Base-by-base conservation (phyloP, 352 stramenopile species). In the Pythium insidiosum region DNA sequence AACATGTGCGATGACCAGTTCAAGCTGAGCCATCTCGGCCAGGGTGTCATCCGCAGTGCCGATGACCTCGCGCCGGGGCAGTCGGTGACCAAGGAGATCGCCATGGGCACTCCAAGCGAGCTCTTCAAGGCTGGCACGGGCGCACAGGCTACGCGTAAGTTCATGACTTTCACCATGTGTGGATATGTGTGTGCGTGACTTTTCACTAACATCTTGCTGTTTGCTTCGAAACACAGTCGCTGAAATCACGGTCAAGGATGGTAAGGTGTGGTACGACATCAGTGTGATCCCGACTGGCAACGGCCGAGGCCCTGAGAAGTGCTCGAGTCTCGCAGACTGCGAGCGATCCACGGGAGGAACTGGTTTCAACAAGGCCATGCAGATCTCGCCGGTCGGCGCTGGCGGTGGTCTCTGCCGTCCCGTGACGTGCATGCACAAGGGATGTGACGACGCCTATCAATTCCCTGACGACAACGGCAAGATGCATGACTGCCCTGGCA, bases 321-420 rank as follows among this genome's bases (percentile, higher is more conserved):
- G 76, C 47, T 15, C 18, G n/a, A 76, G 53, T 15, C 55, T 85
- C 18, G 56, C 50, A 3, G 62, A 74, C 1, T 88, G 76, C 66
- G 77, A 79, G 58, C 4, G 24, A 13, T 11, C 66, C 36, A 86
- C 76, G 1, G 57, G 59, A 12, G 66, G 73, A 38, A 50, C 56
- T n/a, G 70, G 76, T 16, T 88, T 72, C 66, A 88, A 88, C 50
- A 55, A 63, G 12, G 51, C 76, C 15, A 78, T 88, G 70, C 57
- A 76, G 52, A 79, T 87, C 43, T 48, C 56, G 2, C 71, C 71
- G 6, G 37, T 25, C 11, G 18, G 23, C 20, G 28, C 13, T 1
- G 43, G 30, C 6, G 38, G 35, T 18, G 7, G 10, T 12, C 1
- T 5, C 11, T 87, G 73, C 53, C 19, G 26, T 0, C 61, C 67